Base-by-base conservation (phyloP, 805 yeast genomes). In the Barnettozyma wickerhamii region DNA sequence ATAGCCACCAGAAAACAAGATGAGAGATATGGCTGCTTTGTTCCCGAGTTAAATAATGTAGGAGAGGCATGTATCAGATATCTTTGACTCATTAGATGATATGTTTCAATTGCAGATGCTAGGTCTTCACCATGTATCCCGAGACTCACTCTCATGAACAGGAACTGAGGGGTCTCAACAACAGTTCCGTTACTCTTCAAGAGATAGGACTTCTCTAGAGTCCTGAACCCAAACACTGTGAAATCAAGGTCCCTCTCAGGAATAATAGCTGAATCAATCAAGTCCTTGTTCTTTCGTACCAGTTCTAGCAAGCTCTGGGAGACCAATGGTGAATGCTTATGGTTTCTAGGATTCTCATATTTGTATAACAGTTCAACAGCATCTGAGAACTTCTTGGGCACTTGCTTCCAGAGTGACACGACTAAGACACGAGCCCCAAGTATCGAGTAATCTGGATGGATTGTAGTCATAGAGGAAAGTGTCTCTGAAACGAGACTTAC, bases 371-470 rank as follows among this genome's bases (percentile, higher is more conserved):
- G 82, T 48, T 74, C 73, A 37, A 85, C 68, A 32, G 86, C 93
- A 54, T 79, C 80, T 20, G 95, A 82, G 55, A 85, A 93, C 58
- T 74, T 84, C 65, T 82, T 81, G 44, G 88, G 84, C 35, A 97
- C 88, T 67, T 87, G 95, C 68, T 90, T 91, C 71, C 90, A 97
- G 59, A 93, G 74, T 63, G 87, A 87, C 29, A 95, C 84, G 41
- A 90, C 84, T n/a, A 96, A 95, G 40, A 93, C 81, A 68, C 99
- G 82, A 21, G 98, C 97, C 37, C 96, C 98, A 53, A 90, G 72
- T 24, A 80, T 79, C 19, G 97, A 96, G 56, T 93, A 89, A 66
- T 93, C 98, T 10, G 98, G 98, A 65, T 93, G 99, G 48, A 86
- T 77, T 10, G 98, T 91, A 46, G 98, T 88, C 96, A 93, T 86